Conservation (phyloP, 495 filamentous ascomycete genomes). For the Penicillium maclennaniae region DNA sequence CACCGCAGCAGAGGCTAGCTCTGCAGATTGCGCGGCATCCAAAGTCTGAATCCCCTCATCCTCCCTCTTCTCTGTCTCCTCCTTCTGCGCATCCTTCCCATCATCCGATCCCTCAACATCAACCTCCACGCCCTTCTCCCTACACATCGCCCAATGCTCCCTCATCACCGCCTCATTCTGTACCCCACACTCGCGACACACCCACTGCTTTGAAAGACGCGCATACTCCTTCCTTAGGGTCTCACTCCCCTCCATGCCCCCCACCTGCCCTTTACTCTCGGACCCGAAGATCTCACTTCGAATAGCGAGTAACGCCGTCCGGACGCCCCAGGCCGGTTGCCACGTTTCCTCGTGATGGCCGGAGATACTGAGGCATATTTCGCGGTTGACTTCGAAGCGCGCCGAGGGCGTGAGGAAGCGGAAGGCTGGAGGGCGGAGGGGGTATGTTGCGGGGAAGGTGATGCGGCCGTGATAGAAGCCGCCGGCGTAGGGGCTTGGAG, state of each 20-base stretch:
- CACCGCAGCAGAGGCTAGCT: neutral
- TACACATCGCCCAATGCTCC: constrained; percentile 57
- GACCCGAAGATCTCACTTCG: constrained; percentile 49
- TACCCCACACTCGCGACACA: constrained; percentile 58
- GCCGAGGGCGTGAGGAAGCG: constrained; percentile 90
- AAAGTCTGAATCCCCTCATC: neutral
- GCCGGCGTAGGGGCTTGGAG: constrained; percentile 67
- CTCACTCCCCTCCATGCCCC: constrained; percentile 72
- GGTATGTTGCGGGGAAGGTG: constrained; percentile 81
- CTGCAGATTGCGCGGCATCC: neutral
- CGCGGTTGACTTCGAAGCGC: constrained; percentile 93
- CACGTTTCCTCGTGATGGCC: constrained; percentile 97
- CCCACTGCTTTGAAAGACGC: constrained; percentile 54
- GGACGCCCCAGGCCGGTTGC: constrained; percentile 96
- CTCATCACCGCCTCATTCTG: constrained; percentile 69
- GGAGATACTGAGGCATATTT: constrained; percentile 90
- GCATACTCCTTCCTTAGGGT: constrained; percentile 63
- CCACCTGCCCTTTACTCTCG: constrained; percentile 68
- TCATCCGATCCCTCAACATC: constrained; percentile 37
- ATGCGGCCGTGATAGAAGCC: constrained; percentile 97
- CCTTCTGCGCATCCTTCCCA: constrained; percentile 42
- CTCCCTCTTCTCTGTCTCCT: constrained; percentile 41
- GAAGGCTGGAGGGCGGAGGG: constrained; percentile 84
- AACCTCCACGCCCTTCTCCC: constrained; percentile 47
- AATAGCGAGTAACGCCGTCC: constrained; percentile 55